Evolutionary conservation across 805 yeast genomes (phyloP).

Genomic region (Wickerhamomyces bisporus): DNA sequence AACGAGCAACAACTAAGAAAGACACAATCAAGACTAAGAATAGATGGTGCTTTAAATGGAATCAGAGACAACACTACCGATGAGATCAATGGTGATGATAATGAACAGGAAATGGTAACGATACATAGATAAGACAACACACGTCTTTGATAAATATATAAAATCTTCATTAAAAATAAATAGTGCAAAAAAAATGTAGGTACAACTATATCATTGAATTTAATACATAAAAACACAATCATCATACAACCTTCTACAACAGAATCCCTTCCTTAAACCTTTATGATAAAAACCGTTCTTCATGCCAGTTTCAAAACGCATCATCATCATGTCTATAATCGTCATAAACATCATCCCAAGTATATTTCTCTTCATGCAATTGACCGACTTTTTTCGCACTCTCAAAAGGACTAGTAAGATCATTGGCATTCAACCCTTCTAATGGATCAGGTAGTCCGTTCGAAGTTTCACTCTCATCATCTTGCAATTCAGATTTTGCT

Average conservation of each 20-base stretch:
- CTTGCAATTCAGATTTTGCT: constrained; percentile 4
- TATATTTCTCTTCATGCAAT: constrained; percentile 15
- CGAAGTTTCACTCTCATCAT: constrained; percentile 4
- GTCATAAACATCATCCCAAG: constrained; percentile 27
- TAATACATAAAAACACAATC: too few species aligned
- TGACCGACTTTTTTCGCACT: constrained; percentile 17
- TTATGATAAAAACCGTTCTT: too few species aligned
- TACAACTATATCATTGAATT: too few species aligned
- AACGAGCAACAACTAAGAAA: neutral
- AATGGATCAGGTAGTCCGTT: constrained; percentile 23
- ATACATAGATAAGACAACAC: constrained; percentile 7
- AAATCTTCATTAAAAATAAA: too few species aligned
- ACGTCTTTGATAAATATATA: too few species aligned
- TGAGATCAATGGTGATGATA: constrained; percentile 2
- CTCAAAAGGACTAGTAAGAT: constrained; percentile 20
- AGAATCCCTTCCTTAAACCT: neutral
- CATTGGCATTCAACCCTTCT: constrained; percentile 17
- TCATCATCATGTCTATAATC: constrained; percentile 24
- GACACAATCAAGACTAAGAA: neutral
- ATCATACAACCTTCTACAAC: constrained; percentile 1
- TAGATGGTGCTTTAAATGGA: neutral
- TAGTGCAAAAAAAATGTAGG: too few species aligned
- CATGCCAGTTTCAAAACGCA: constrained; percentile 17
- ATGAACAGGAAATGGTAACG: constrained; percentile 22
- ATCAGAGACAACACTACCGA: neutral